Base-by-base conservation (phyloP, 225 moss, liverwort and hornwort species). In the Rhytidiadelphus loreus region DNA sequence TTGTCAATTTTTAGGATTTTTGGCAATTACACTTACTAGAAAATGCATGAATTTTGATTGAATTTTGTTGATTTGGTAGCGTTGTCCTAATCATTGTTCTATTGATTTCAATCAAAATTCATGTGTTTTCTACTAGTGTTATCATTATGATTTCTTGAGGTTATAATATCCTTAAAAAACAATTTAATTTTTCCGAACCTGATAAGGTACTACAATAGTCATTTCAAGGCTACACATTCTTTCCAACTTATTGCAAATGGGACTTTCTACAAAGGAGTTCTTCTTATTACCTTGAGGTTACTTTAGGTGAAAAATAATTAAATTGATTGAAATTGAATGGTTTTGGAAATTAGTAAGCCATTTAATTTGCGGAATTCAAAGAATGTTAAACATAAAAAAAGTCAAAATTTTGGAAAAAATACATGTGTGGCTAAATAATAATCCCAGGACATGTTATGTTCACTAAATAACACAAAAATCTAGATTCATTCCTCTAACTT, bases 261-360 rank as follows among this genome's bases (percentile, higher is more conserved):
- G 37, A n/a, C 7, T n/a, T 21, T n/a, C n/a, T 66, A n/a, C 7
- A 0, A n/a, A 37, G 12, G n/a, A 20, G 0, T 66, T 66, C 21
- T 37, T 6, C 13, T 69, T 11, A 69, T 2, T 1, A 68, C 5
- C 4, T 0, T 22, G 4, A n/a, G 37, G 4, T 39, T 3, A 68
- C n/a, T 2, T 7, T n/a, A 0, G 0, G 2, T 2, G 4, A 37
- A 37, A 66, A 66, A 2, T 11, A 66, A n/a, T 20, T 68, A 12
- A 12, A 4, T 4, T 66, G 35, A 23, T 69, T 39, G 13, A 39
- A 69, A 24, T 69, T 8, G 0, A 3, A 41, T 41, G 13, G 5
- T 70, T 70, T 39, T 8, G 3, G 3, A 70, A 22, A 41, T 14
- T 14, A 41, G 39, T 13, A 4, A 25, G 25, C 3, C 4, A 13